A percentile compares a stretch with the other conserved stretches of the same genome.
These are phyloP conservation scores for Hyaloscypha variabilis DNA, from an alignment of 495 filamentous ascomycete species.

Conservation along the genomic window DNA sequence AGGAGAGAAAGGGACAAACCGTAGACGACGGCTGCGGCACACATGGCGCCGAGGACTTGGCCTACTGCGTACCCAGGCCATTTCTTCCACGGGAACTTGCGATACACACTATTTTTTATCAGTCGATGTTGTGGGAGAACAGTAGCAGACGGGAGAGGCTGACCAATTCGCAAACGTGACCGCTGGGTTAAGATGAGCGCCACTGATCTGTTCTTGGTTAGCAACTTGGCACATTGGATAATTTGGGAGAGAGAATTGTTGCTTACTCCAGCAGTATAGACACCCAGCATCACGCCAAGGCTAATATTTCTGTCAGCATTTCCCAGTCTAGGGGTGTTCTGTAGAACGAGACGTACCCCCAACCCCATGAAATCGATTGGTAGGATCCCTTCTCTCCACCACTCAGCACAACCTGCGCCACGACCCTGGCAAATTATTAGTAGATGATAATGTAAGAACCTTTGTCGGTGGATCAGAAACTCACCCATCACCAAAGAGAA, in stretches of 20 bases:
- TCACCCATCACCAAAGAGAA: slow-evolving; percentile 64
- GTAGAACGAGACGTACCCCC: slow-evolving; percentile 30
- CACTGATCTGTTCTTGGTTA: slow-evolving; percentile 31
- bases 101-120: slow-evolving; percentile 53
- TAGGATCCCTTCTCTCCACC: slow-evolving; percentile 40
- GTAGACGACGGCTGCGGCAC: slow-evolving; percentile 57
- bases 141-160: not conserved
- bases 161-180: slow-evolving; percentile 55
- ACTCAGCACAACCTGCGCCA: slow-evolving; percentile 31
- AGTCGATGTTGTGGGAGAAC: not conserved
- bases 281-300: slow-evolving; percentile 66
- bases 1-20: slow-evolving; percentile 13
- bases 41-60: slow-evolving; percentile 58
- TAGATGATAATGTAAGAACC: slow-evolving; percentile 16
- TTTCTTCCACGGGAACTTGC: slow-evolving; percentile 63
- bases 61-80: slow-evolving; percentile 56
- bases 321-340: not conserved
- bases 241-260: not conserved
- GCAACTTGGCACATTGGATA: not conserved
- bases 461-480: not conserved
- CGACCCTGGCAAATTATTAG: slow-evolving; percentile 44
- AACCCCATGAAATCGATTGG: slow-evolving; percentile 49
- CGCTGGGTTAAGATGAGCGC: slow-evolving; percentile 67
- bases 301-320: slow-evolving; percentile 3
- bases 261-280: slow-evolving; percentile 60